phyloP scores from a whole-genome alignment of 352 stramenopile genomes.

The Globisporangium yorkense region DNA sequence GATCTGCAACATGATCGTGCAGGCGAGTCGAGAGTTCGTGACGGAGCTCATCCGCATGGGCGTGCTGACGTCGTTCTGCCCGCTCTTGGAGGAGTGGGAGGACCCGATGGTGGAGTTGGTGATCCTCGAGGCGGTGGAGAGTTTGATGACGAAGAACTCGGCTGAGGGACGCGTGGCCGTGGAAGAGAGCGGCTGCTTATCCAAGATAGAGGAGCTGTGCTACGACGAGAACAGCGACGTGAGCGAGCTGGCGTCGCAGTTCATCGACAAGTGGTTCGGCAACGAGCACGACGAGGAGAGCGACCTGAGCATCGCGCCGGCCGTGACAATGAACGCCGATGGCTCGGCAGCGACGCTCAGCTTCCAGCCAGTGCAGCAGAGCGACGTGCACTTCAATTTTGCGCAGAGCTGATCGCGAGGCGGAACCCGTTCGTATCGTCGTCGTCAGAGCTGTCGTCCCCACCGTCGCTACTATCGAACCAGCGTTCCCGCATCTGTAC shows the following conservation, averaged over 20 bases:
- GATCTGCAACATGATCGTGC: constrained; percentile 84
- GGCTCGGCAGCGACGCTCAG: constrained; percentile 35
- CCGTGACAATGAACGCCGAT: constrained; percentile 20
- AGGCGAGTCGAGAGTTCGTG: constrained; percentile 50
- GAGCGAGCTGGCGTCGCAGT: constrained; percentile 56
- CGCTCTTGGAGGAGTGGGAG: constrained; percentile 77
- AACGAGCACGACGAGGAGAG: constrained; percentile 45
- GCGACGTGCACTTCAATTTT: constrained; percentile 72
- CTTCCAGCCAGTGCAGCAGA: constrained; percentile 69
- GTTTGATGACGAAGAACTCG: constrained; percentile 60
- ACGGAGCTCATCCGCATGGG: constrained; percentile 62
- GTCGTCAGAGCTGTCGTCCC: not conserved
- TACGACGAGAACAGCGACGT: constrained; percentile 82
- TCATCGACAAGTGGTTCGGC: constrained; percentile 82
- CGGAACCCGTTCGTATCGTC: not conserved
- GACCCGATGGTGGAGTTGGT: constrained; percentile 83
- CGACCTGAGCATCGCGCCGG: constrained; percentile 37
- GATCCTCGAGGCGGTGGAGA: constrained; percentile 77
- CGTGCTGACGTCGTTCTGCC: constrained; percentile 67
- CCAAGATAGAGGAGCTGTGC: constrained; percentile 76
- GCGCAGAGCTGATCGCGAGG: constrained; percentile 21
- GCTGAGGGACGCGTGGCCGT: constrained; percentile 55
- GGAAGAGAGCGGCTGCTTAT: constrained; percentile 72
- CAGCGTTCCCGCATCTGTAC: not conserved
- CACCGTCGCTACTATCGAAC: not conserved